Percentiles rank a stretch among this genome's conserved stretches.
Evolutionary conservation across 176 grass and related monocot genomes (phyloP).

Genomic region (Elymus sibiricus): DNA sequence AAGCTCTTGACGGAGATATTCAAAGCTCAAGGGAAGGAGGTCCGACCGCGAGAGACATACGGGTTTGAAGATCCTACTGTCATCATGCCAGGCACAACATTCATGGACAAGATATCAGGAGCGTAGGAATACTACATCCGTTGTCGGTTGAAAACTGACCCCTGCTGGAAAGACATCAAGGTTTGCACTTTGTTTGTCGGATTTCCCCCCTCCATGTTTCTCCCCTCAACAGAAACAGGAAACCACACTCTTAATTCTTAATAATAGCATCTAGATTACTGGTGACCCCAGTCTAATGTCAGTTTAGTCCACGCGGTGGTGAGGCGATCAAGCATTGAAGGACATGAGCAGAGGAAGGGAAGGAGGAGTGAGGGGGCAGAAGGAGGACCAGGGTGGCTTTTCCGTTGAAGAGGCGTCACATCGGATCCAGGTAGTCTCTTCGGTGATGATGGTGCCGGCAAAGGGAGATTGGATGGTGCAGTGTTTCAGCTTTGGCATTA

Average conservation of each 20-base stretch:
- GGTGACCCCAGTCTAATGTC: background rate
- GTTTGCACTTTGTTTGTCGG: conserved; percentile 16
- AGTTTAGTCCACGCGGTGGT: background rate
- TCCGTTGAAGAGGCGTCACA: background rate
- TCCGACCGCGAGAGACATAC: background rate
- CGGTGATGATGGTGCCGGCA: background rate
- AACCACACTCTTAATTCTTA: background rate
- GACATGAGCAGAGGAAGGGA: background rate
- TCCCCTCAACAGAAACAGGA: background rate
- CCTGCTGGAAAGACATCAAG: conserved; percentile 52
- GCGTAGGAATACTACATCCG: conserved; percentile 48
- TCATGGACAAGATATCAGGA: conserved; percentile 58
- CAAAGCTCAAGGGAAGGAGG: background rate
- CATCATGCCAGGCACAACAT: conserved; percentile 61
- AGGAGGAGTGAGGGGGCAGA: background rate
- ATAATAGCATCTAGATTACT: background rate
- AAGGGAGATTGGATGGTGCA: background rate
- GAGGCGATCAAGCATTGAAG: background rate
- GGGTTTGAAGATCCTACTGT: conserved; percentile 44
- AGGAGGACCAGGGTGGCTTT: background rate
- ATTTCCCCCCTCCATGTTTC: background rate
- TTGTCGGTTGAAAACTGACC: conserved; percentile 27
- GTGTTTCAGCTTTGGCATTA: too few relatives aligned
- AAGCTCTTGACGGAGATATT: conserved; percentile 26
- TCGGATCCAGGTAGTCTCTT: background rate